phyloP scores from a whole-genome alignment of 1,139 yeast genomes.

The Meyerozyma carpophila region DNA sequence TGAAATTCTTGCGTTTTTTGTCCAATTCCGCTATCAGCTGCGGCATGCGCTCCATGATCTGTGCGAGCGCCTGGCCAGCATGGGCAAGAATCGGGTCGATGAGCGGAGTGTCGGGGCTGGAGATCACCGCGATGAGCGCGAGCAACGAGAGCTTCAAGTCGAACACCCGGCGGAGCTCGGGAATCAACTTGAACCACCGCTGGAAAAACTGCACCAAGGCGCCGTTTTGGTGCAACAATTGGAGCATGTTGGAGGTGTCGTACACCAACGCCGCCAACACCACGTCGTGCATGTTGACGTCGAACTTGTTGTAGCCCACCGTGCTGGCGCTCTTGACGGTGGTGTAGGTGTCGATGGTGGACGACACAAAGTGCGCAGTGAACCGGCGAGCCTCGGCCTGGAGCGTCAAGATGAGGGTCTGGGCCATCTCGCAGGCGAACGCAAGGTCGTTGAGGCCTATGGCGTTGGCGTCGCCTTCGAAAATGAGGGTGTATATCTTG shows the following conservation, averaged over 20 bases:
- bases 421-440: slow-evolving; percentile 49
- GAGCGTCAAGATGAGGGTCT: slow-evolving; percentile 48
- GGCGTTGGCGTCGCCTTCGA: slow-evolving; percentile 27
- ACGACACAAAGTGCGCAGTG: slow-evolving; percentile 35
- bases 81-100: neutral
- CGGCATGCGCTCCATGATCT: slow-evolving; percentile 52
- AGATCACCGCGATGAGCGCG: slow-evolving; percentile 27
- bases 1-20: slow-evolving; percentile 47
- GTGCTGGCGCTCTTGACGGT: slow-evolving; percentile 9
- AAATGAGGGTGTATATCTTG: slow-evolving; percentile 33
- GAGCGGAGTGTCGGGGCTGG: neutral
- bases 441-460: slow-evolving; percentile 47
- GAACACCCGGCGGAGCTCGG: slow-evolving; percentile 63
- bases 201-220: slow-evolving; percentile 51
- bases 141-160: slow-evolving; percentile 74
- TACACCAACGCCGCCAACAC: slow-evolving; percentile 62
- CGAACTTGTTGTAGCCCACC: slow-evolving; percentile 36
- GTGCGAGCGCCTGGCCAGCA: neutral
- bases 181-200: slow-evolving; percentile 61
- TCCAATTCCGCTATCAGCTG: slow-evolving; percentile 62
- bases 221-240: slow-evolving; percentile 42
- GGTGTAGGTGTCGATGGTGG: slow-evolving; percentile 16
- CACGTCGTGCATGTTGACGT: slow-evolving; percentile 59
- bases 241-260: slow-evolving; percentile 52
- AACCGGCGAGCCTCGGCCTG: slow-evolving; percentile 34